Evolutionary conservation across 2,329 filamentous ascomycete genomes (phyloP), one percentile per base, ranked within the genome.

Genomic region (Diplocarpon rosae): DNA sequence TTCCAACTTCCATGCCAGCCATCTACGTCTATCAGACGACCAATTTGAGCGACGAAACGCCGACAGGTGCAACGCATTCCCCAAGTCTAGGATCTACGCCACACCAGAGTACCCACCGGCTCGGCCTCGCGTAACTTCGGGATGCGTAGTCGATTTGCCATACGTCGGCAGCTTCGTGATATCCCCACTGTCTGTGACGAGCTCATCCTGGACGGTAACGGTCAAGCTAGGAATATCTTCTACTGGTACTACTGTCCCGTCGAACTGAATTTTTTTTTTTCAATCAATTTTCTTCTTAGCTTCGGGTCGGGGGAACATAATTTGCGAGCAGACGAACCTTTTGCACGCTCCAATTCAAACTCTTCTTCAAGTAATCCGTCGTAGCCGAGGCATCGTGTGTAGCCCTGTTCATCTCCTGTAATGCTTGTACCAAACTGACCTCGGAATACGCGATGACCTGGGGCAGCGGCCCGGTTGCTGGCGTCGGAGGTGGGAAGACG

Each of bases 301-400:
- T n/a, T n/a, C n/a, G n/a, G n/a, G n/a, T n/a, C n/a, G n/a, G n/a
- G n/a, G n/a, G n/a, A n/a, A n/a, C n/a, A n/a, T n/a, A n/a, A n/a
- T n/a, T n/a, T n/a, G n/a, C n/a, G 10, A 10, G 11, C 16, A 7
- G 39, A 46, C 51, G 46, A 38, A 59, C 58, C 49, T 52, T 54
- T 16, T 60, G 52, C 13, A 57, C 47, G 14, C 45, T 43, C 56
- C 58, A 60, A 5, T 53, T 28, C 31, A 60, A 32, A 40, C 52
- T 50, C 13, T 46, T 28, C 40, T 50, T 51, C 42, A 62, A 38
- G 29, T 41, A 59, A 15, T 39, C 11, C 5, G 35, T 47, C 16
- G 54, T 46, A 8, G 17, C 43, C 1, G 34, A 8, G 11, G 48
- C 34, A 40, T 57, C 43, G 20, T 45, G 34, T 1, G 29, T 33